A percentile compares a stretch with the other conserved stretches of the same genome.
Conservation (phyloP, 2,329 filamentous ascomycete genomes). For the Epichloe bromicola region DNA sequence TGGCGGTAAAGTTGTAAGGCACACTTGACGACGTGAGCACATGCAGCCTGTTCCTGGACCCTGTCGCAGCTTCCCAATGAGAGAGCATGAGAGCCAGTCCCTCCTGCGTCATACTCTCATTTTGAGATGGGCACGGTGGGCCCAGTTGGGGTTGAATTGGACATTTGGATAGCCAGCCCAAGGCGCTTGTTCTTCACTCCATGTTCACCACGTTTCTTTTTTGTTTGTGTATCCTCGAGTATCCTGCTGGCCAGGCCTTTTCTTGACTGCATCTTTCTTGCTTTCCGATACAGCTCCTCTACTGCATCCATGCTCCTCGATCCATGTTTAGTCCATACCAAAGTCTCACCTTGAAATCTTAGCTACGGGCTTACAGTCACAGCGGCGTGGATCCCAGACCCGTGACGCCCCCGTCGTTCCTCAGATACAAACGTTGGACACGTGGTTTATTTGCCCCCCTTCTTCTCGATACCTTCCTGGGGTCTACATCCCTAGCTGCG, state of each 20-base stretch:
- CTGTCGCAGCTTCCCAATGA: slow-evolving; percentile 4
- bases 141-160: neutral
- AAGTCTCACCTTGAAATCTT: neutral
- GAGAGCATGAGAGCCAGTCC: slow-evolving; percentile 3
- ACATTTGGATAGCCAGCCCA: neutral
- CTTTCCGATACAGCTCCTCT: neutral
- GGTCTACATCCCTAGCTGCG: neutral
- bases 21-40: neutral
- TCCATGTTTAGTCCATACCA: neutral
- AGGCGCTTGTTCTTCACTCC: neutral
- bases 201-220: neutral
- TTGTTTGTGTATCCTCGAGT: neutral
- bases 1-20: neutral
- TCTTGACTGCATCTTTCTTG: neutral
- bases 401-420: neutral
- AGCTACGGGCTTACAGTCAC: neutral
- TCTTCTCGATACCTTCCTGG: neutral
- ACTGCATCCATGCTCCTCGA: neutral
- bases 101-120: slow-evolving; percentile 9
- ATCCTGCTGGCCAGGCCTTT: slow-evolving; percentile 7
- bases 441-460: neutral
- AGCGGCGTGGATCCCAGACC: neutral
- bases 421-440: neutral
- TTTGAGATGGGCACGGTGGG: neutral
- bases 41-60: slow-evolving; percentile 5